Conservation (phyloP, 1,139 yeast species). For the Sugiyamaella xylanicola region DNA sequence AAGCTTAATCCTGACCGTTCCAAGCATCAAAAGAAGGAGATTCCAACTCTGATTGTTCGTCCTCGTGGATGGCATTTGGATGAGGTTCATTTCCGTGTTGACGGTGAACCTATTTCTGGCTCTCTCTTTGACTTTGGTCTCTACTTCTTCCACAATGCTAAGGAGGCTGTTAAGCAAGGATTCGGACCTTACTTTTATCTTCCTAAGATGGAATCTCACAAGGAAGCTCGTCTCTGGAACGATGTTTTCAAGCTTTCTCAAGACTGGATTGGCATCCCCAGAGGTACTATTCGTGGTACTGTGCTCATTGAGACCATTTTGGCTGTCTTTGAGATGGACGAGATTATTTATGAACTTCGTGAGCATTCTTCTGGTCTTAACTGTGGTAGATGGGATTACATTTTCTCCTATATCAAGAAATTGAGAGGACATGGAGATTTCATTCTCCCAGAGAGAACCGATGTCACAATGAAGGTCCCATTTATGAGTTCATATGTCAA, state of each 20-base stretch:
- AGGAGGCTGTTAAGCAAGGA: constrained; percentile 60
- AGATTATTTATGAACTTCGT: constrained; percentile 73
- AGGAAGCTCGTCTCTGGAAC: constrained; percentile 79
- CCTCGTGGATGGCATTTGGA: constrained; percentile 88
- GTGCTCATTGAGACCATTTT: constrained; percentile 75
- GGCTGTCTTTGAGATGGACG: constrained; percentile 82
- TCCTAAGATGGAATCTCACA: constrained; percentile 80
- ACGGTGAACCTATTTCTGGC: constrained; percentile 75
- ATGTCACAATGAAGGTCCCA: constrained; percentile 74
- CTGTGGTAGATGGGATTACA: constrained; percentile 86
- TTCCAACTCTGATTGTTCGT: constrained; percentile 77
- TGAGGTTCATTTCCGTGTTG: constrained; percentile 71
- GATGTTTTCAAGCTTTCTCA: constrained; percentile 71
- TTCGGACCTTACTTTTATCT: constrained; percentile 77
- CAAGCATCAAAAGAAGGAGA: constrained; percentile 27
- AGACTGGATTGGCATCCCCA: constrained; percentile 63
- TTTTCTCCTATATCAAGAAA: constrained; percentile 70
- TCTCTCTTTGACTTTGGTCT: constrained; percentile 77
- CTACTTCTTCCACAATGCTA: constrained; percentile 74
- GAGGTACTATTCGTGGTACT: constrained; percentile 79
- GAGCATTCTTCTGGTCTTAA: constrained; percentile 75
- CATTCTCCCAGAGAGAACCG: constrained; percentile 70
- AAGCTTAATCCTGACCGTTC: constrained; percentile 50
- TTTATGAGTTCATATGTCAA: constrained; percentile 73
- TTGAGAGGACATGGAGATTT: constrained; percentile 65